Conservation (phyloP, 2,329 filamentous ascomycete genomes). For the Monosporascus sp. region DNA sequence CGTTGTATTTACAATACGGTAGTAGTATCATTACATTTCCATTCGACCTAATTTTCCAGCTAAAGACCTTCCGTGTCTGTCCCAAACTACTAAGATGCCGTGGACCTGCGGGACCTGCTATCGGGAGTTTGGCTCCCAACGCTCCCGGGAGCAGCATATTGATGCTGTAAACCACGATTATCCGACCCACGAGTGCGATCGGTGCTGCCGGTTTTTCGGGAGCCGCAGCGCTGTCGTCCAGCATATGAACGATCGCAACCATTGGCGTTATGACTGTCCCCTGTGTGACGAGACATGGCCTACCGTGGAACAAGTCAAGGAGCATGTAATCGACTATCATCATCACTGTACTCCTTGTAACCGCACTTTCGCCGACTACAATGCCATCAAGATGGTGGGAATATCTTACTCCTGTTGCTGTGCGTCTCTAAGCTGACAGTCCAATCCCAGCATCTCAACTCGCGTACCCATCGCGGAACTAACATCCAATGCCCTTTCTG, state of each 20-base stretch:
- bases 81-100: not conserved
- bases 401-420: not conserved
- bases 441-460: slow-evolving; percentile 47
- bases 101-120: not conserved
- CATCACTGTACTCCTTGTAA: slow-evolving; percentile 29
- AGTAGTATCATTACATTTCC: not conserved
- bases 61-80: not conserved
- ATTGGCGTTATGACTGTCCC: slow-evolving; percentile 25
- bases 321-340: slow-evolving; percentile 27
- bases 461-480: slow-evolving; percentile 40
- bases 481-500: slow-evolving; percentile 53
- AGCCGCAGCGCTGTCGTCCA: slow-evolving; percentile 5
- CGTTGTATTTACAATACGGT: not conserved
- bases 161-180: slow-evolving; percentile 5
- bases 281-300: slow-evolving; percentile 19
- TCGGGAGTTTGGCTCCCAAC: not conserved
- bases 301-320: slow-evolving; percentile 5
- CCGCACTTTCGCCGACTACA: slow-evolving; percentile 25
- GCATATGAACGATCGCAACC: slow-evolving; percentile 26
- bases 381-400: slow-evolving; percentile 28
- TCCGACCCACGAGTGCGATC: slow-evolving; percentile 15
- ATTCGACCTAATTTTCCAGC: not conserved
- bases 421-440: not conserved
- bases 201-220: slow-evolving; percentile 10
- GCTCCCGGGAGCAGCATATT: slow-evolving; percentile 14